A percentile compares a stretch with the other conserved stretches of the same genome.
These are phyloP conservation scores for Trametes cingulata DNA, from an alignment of 768 basidiomycete genomes.

Conservation along the genomic window DNA sequence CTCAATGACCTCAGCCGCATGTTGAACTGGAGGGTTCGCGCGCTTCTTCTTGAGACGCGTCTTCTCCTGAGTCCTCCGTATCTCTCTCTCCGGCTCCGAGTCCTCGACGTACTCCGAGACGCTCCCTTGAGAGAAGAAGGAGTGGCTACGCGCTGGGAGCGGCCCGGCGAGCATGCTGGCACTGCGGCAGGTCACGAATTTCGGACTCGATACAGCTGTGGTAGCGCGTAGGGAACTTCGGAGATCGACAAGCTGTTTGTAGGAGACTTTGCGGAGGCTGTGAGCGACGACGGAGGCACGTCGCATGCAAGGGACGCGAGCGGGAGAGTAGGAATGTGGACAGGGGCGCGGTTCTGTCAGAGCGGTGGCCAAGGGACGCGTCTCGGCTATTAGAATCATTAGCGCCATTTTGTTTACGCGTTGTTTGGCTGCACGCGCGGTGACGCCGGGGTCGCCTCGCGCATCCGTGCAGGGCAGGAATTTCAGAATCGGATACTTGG, in stretches of 20 bases:
- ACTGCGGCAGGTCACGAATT: neutral
- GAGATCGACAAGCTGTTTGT: no score
- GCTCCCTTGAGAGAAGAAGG: constrained; percentile 8
- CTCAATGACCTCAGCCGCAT: constrained; percentile 21
- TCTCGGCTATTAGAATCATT: constrained; percentile 7
- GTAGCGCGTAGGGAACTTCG: neutral
- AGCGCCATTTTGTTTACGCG: constrained; percentile 21
- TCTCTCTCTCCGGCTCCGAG: constrained; percentile 70
- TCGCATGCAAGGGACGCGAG: constrained; percentile 12
- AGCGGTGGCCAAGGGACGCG: constrained; percentile 8
- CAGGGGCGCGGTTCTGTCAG: no score
- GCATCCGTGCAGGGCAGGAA: neutral
- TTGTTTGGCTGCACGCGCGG: constrained; percentile 14
- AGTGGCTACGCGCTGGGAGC: neutral
- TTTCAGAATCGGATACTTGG: neutral
- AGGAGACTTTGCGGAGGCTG: neutral
- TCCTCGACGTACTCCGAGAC: constrained; percentile 55
- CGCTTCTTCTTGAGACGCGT: constrained; percentile 24
- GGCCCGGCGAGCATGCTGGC: neutral
- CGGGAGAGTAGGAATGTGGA: neutral
- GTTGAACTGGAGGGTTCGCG: constrained; percentile 17
- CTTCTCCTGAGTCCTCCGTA: constrained; percentile 30
- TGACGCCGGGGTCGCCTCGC: constrained; percentile 2
- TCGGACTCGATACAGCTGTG: neutral
- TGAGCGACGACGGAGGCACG: constrained; percentile 6